These are phyloP conservation scores for Epichloe bromicola DNA, from an alignment of 2,329 filamentous ascomycete genomes.

Conservation along the genomic window DNA sequence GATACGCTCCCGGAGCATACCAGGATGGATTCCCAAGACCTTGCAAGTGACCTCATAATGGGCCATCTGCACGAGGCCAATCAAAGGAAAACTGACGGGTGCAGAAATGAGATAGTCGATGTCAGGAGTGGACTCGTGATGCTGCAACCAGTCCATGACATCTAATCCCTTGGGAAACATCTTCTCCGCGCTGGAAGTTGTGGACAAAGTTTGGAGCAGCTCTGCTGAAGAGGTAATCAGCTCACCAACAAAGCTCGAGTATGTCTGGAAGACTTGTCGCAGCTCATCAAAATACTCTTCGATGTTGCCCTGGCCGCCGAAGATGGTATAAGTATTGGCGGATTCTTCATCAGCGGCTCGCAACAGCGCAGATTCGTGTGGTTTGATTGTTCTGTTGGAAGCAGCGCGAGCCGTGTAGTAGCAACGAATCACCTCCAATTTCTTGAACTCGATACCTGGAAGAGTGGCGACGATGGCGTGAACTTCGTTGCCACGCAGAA, in stretches of 20 bases:
- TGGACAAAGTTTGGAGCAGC: constrained; percentile 72
- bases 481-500: constrained; percentile 89
- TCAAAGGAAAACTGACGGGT: constrained; percentile 89
- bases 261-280: constrained; percentile 79
- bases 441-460: constrained; percentile 87
- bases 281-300: constrained; percentile 99
- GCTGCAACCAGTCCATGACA: constrained; percentile 83
- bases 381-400: constrained; percentile 72
- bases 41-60: constrained; percentile 94
- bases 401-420: constrained; percentile 87
- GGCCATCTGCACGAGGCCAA: constrained; percentile 88
- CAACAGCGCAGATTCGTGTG: constrained; percentile 86
- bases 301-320: constrained; percentile 96
- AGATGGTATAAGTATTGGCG: constrained; percentile 83
- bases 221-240: constrained; percentile 72
- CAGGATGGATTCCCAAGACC: constrained; percentile 77
- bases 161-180: constrained; percentile 96
- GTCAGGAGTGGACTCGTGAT: constrained; percentile 81
- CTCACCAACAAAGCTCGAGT: constrained; percentile 80
- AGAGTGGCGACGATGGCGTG: constrained; percentile 77
- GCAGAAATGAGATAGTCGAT: constrained; percentile 89
- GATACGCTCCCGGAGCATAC: constrained; percentile 72
- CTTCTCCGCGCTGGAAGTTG: constrained; percentile 80
- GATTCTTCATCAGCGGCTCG: constrained; percentile 74
- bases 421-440: constrained; percentile 73